These are phyloP conservation scores for Aspergillus aculeatus DNA, from an alignment of 2,329 filamentous ascomycete genomes.

Conservation along the genomic window DNA sequence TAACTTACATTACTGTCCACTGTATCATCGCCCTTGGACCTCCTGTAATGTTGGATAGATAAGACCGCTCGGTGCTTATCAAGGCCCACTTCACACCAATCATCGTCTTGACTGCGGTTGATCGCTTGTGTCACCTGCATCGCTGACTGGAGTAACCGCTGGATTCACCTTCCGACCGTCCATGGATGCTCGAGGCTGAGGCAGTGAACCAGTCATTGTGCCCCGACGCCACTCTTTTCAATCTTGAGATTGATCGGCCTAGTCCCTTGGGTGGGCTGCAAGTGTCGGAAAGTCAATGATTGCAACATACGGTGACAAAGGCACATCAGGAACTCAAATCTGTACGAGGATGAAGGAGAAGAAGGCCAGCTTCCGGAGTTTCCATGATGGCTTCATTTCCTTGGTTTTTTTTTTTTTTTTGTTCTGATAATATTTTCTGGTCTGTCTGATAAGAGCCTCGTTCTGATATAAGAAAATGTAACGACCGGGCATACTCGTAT, in stretches of 20 bases:
- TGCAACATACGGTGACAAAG: neutral
- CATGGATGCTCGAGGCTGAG: neutral
- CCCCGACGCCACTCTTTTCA: neutral
- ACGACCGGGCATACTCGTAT: neutral
- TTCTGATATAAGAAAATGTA: neutral
- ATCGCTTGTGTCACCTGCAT: neutral
- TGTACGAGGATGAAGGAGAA: neutral
- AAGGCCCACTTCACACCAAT: neutral
- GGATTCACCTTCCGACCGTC: neutral
- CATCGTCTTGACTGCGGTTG: neutral
- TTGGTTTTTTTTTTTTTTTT: neutral
- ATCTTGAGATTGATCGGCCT: neutral
- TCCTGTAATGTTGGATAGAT: constrained; percentile 2
- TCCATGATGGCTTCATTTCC: neutral
- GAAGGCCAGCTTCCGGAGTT: neutral
- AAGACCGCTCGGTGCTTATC: constrained; percentile 3
- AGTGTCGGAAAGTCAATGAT: neutral
- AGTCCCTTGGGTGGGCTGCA: neutral
- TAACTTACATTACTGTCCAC: neutral
- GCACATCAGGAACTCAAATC: neutral
- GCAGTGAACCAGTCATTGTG: neutral
- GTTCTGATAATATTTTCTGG: neutral
- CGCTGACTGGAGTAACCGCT: neutral
- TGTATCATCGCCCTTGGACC: neutral
- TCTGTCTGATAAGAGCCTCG: neutral